A percentile compares a stretch with the other conserved stretches of the same genome.
phyloP scores from a whole-genome alignment of 345 rosid species.

The Eucalyptus viminalis region DNA sequence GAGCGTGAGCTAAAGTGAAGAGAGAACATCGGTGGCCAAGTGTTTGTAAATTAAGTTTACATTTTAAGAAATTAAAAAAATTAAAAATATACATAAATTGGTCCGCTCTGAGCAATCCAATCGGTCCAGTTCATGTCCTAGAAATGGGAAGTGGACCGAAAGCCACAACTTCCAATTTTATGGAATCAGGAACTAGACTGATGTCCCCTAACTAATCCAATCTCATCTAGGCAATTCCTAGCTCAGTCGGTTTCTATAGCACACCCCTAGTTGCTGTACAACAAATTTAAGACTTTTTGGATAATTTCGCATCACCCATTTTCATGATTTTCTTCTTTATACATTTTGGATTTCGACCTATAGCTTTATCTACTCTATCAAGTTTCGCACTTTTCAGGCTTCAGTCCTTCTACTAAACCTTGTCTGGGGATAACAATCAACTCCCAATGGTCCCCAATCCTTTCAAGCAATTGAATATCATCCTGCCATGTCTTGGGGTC shows the following conservation, averaged over 20 bases:
- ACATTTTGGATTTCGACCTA: neutral
- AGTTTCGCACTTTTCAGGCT: neutral
- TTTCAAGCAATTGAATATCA: neutral
- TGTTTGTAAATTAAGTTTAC: too few species aligned
- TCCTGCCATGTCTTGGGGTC: neutral
- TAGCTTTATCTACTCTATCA: neutral
- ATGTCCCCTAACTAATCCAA: too few species aligned
- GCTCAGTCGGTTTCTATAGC: too few species aligned
- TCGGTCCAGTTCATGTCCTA: accelerated
- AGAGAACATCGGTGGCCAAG: too few species aligned
- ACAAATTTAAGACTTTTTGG: neutral
- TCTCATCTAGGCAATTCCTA: too few species aligned
- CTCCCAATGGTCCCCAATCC: neutral
- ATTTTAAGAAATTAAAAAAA: too few species aligned
- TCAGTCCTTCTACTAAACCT: neutral
- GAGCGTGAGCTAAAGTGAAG: too few species aligned
- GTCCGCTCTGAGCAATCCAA: accelerated
- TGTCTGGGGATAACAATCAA: neutral
- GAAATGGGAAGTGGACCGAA: too few species aligned
- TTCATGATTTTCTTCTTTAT: neutral
- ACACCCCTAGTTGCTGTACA: accelerated
- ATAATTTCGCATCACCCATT: neutral
- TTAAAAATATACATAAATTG: too few species aligned
- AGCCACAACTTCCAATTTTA: too few species aligned
- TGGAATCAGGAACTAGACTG: accelerated